Evolutionary conservation across 2,329 filamentous ascomycete genomes (phyloP).

Genomic region (Coniochaeta sp.): DNA sequence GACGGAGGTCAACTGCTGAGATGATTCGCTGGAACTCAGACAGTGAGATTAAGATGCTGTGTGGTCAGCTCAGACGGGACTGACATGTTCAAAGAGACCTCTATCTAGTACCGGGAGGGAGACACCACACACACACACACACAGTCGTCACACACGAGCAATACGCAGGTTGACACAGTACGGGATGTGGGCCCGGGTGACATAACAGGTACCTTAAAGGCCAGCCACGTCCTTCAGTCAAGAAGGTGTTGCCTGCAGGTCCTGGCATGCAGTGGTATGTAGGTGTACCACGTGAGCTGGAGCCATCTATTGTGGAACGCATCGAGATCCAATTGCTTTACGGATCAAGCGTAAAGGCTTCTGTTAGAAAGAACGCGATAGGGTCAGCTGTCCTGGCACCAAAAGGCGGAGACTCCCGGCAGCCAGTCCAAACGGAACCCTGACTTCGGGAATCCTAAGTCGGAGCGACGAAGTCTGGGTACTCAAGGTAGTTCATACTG

Average conservation of each 20-base stretch:
- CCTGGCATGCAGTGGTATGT: background rate
- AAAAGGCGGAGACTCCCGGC: background rate
- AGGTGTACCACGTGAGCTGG: background rate
- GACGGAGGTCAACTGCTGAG: background rate
- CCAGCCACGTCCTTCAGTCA: background rate
- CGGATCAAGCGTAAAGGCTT: background rate
- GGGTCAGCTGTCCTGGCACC: background rate
- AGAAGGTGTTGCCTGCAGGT: background rate
- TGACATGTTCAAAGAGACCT: background rate
- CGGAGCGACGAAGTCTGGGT: too few relatives aligned
- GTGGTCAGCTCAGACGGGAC: background rate
- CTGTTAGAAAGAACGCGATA: background rate
- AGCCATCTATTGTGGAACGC: background rate
- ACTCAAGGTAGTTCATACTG: too few relatives aligned
- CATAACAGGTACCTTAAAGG: background rate
- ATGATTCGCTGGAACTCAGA: background rate
- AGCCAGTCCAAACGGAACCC: background rate
- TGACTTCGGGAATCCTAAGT: too few relatives aligned
- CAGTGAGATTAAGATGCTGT: background rate
- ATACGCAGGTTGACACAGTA: slow-evolving; percentile 1
- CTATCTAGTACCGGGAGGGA: background rate
- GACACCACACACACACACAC: background rate
- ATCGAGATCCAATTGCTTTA: slow-evolving; percentile 1
- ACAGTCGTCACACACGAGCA: background rate
- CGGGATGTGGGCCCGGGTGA: background rate